Base-by-base conservation (phyloP, 2,329 filamentous ascomycete genomes). In the Capronia americana region DNA sequence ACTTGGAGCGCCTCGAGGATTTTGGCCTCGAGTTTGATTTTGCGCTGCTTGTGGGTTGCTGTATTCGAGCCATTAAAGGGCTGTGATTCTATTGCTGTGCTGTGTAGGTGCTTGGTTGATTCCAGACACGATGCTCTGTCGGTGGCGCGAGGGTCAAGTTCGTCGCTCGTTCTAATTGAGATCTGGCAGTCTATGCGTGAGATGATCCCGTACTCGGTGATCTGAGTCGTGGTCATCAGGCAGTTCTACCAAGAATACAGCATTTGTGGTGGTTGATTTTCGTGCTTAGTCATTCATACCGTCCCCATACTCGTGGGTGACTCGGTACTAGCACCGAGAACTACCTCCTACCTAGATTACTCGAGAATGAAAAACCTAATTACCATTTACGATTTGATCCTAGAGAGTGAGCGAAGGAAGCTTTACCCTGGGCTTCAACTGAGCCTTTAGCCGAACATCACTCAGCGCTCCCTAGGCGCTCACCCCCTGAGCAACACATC, bases 1-100 rank as follows among this genome's bases (percentile, higher is more conserved):
- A 53, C 23, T 24, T 58, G n/a, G 20, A 55, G 14, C 41, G 57
- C 24, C 28, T 48, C 7, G 57, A 28, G 28, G 55, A 30, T 26
- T 30, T 58, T 14, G 10, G 58, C 14, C 24, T 50, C n/a, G n/a
- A 23, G 2, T 12, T 28, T 28, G 24, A 12, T 51, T 23, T 51
- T 5, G 48, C 20, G 23, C n/a, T 51, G 24, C 20, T 51, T 12
- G 48, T 28, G 2, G 12, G 48, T 28, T 51, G 20, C 4, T 51
- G 48, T 12, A 51, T 26, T 12, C 20, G 48, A 5, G 48, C 38
- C 38, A 44, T 44, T n/a, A 8, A n/a, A 7, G 17, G 17, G 7
- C 14, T 17, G 38, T 17, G 2, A 38, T 38, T 41, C 4, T 7
- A 17, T 38, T n/a, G 38, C n/a, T 2, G 38, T 44, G 17, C 1